Percentiles rank a stretch among this genome's conserved stretches.
phyloP scores from a whole-genome alignment of 2,329 filamentous ascomycete genomes.

The Zymoseptoria brevis region DNA sequence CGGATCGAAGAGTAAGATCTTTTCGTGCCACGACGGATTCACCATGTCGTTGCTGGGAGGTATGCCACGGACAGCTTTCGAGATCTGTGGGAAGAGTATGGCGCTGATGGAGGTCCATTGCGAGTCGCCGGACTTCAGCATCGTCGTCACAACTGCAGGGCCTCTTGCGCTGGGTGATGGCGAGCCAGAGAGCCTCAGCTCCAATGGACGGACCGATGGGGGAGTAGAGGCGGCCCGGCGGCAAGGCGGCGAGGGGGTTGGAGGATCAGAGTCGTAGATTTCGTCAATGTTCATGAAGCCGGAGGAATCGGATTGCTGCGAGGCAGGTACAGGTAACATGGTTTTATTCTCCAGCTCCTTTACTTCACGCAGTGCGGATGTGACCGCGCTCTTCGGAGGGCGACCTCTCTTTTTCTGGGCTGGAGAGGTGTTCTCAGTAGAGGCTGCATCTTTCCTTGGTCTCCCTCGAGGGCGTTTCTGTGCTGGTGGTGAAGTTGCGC shows the following conservation, averaged over 20 bases:
- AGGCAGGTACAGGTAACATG: not conserved
- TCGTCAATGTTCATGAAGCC: not conserved
- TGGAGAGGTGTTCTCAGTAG: not conserved
- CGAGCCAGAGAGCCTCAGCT: constrained; percentile 11
- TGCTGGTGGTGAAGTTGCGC: not conserved
- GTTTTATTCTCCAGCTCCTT: not conserved
- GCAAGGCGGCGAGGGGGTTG: constrained; percentile 25
- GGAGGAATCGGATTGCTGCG: not conserved
- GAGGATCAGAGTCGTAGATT: not conserved
- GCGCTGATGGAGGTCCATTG: constrained; percentile 29
- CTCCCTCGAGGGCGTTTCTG: constrained; percentile 16
- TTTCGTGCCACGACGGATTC: constrained; percentile 71
- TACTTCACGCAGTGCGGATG: not conserved
- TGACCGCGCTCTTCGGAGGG: not conserved
- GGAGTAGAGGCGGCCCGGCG: constrained; percentile 21
- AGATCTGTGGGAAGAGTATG: constrained; percentile 42
- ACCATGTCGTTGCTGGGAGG: constrained; percentile 34
- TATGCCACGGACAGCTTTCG: constrained; percentile 39
- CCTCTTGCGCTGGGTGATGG: constrained; percentile 6
- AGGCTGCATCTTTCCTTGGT: constrained; percentile 5
- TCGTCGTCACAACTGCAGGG: not conserved
- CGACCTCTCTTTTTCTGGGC: not conserved
- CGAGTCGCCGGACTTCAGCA: constrained; percentile 18
- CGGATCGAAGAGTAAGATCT: constrained; percentile 88
- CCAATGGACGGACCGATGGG: constrained; percentile 14